phyloP scores from a whole-genome alignment of 1,284 basidiomycete species.

The Papiliotrema fonsecae region DNA sequence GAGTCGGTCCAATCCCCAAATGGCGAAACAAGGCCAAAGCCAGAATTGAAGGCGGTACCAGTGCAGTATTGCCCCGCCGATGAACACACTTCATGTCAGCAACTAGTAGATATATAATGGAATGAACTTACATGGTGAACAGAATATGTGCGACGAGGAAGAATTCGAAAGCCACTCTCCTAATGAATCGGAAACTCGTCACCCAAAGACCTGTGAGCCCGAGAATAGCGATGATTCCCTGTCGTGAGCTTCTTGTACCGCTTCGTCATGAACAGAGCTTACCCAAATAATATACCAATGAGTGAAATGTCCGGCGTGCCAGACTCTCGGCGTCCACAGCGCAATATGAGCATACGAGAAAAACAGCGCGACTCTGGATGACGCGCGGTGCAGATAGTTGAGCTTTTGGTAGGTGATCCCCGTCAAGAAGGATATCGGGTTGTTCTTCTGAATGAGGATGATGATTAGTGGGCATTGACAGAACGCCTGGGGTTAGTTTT shows the following conservation, averaged over 20 bases:
- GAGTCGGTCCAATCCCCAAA: constrained; percentile 57
- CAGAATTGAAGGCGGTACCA: constrained; percentile 33
- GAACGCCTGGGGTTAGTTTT: constrained; percentile 26
- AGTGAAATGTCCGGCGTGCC: constrained; percentile 8
- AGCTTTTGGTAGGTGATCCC: constrained; percentile 50
- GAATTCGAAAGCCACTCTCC: constrained; percentile 52
- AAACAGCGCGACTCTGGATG: constrained; percentile 38
- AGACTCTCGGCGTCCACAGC: constrained; percentile 24
- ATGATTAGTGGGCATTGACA: constrained; percentile 45
- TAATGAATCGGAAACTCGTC: constrained; percentile 48
- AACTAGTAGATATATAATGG: neutral
- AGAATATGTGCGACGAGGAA: constrained; percentile 54
- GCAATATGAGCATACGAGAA: constrained; percentile 39
- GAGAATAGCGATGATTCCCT: constrained; percentile 32
- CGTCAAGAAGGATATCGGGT: constrained; percentile 40
- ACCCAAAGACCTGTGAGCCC: constrained; percentile 50
- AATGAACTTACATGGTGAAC: constrained; percentile 41
- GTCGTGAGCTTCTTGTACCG: neutral
- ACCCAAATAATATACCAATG: constrained; percentile 24
- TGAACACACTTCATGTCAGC: constrained; percentile 24
- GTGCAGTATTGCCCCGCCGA: constrained; percentile 37
- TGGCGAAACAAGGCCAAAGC: constrained; percentile 36
- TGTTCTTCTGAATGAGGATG: constrained; percentile 47
- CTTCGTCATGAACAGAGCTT: neutral
- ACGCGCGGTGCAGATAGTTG: constrained; percentile 49